Evolutionary conservation across 768 basidiomycete species (phyloP).

Genomic region (Russula lepida): DNA sequence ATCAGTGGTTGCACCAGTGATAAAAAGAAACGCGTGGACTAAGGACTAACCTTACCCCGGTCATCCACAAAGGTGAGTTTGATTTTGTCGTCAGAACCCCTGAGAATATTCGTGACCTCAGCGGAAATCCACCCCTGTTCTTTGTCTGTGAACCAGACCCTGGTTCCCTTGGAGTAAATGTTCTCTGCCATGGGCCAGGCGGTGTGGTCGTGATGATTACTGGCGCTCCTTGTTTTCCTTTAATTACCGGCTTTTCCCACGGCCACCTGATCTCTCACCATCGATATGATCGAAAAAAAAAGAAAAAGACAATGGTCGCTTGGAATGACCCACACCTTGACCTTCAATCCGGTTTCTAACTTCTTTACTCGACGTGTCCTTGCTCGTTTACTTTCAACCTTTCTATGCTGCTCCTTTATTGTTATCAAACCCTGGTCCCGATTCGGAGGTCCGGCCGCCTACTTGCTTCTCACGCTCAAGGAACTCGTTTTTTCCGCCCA

Average conservation of each 20-base stretch:
- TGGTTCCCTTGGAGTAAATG: conserved; percentile 83
- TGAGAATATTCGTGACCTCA: conserved; percentile 61
- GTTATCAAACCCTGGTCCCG: conserved; percentile 34
- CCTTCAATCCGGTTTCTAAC: background rate
- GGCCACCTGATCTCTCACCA: conserved; percentile 8
- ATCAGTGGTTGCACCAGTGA: conserved; percentile 4
- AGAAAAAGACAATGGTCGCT: too few species aligned
- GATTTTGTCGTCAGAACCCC: conserved; percentile 63
- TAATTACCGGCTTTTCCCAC: conserved; percentile 8
- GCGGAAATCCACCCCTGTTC: conserved; percentile 92
- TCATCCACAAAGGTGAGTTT: conserved; percentile 84
- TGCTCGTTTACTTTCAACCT: conserved; percentile 37
- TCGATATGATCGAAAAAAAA: background rate
- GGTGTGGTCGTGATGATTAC: conserved; percentile 12
- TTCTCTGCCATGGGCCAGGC: conserved; percentile 67
- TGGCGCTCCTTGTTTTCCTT: background rate
- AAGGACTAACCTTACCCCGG: conserved; percentile 73
- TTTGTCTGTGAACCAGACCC: conserved; percentile 91
- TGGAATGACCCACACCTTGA: background rate
- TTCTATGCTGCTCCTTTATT: conserved; percentile 34
- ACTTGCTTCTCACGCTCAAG: conserved; percentile 33
- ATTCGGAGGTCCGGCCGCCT: conserved; percentile 34
- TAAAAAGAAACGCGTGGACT: conserved; percentile 15
- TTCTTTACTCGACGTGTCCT: conserved; percentile 29
- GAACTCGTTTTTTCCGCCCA: conserved; percentile 43